A percentile compares a stretch with the other conserved stretches of the same genome.
phyloP scores from a whole-genome alignment of 73 alveolate species.

The Uronychia binucleata region DNA sequence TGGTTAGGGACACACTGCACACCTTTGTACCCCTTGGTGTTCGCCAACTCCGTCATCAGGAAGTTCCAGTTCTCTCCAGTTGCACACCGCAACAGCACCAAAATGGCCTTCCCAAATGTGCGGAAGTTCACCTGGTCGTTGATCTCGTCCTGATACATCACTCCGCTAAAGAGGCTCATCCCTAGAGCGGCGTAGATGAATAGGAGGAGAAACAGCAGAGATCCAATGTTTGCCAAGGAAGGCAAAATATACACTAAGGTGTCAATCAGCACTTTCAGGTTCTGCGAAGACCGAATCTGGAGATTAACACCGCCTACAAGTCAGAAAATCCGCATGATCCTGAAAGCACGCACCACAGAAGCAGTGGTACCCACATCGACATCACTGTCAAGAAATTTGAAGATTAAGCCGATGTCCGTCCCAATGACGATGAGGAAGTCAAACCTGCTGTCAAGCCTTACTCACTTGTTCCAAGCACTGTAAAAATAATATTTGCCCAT shows the following conservation, averaged over 20 bases:
- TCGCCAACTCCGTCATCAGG: constrained; percentile 65
- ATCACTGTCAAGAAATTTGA: constrained; percentile 49
- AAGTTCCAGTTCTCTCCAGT: constrained; percentile 92
- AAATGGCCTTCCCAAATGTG: constrained; percentile 75
- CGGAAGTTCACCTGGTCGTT: constrained; percentile 78
- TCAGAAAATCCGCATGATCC: constrained; percentile 42
- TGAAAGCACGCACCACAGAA: constrained; percentile 33
- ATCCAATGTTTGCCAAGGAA: constrained; percentile 88
- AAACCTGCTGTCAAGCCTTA: no score
- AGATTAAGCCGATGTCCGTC: constrained; percentile 13
- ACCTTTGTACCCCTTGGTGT: constrained; percentile 13
- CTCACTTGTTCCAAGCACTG: background rate
- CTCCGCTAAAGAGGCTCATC: constrained; percentile 78
- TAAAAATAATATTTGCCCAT: background rate
- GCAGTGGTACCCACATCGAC: constrained; percentile 15
- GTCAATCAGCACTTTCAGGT: constrained; percentile 3
- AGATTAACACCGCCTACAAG: background rate
- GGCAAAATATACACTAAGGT: constrained; percentile 62
- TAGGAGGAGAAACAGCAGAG: constrained; percentile 82
- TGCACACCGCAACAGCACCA: constrained; percentile 77
- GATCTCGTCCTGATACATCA: constrained; percentile 57
- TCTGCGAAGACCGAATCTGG: background rate
- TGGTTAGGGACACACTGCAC: constrained; percentile 11
- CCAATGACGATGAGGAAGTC: constrained; percentile 2
- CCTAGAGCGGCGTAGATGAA: constrained; percentile 94